Base-by-base conservation (phyloP, 768 basidiomycete genomes). In the Floccularia luteovirens region DNA sequence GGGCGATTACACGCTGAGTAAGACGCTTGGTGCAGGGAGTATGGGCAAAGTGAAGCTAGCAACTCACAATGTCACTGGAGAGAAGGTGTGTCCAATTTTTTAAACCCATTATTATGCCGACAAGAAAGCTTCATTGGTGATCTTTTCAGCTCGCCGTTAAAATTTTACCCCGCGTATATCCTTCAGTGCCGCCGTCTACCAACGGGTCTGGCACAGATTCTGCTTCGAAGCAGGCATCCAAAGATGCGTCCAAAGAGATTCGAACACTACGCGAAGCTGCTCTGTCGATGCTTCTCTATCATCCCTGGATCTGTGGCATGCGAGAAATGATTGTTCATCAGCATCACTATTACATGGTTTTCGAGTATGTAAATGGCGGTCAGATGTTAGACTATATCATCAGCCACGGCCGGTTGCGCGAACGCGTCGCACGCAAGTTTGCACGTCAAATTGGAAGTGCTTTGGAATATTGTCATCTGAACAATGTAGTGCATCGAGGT, bases 351-450 rank as follows among this genome's bases (percentile, higher is more conserved):
- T 99, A 98, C 70, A 97, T 99, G 91, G 90, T 97, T 7, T 91
- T 88, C 59, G 96, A 99, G 61, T 97, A 96, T 60, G 90, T 98
- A 62, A 94, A 92, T 51, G 96, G 96, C 23, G 96, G 96, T 0
- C 96, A 99, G 71, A 92, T 99, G 90, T 79, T 99, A 49, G 96
- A 99, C 74, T 99, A 94, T 60, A 98, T 99, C 66, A 99, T 99
- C 66, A 88, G 88, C 52, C 96, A 99, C 53, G 96, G 96, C 13
- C 75, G 96, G 24, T 74, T 98, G 43, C 75, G 96, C 33, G 96
- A 98, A 62, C 78, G 94, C 41, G 90, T 92, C 28, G 96, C 96
- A 16, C 72, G 96, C 50, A 98, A 97, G 69, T 99, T 99, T 63
- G 92, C 96, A 3, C 67, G 96, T 22, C 96, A 99, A 62, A 98